These are phyloP conservation scores for Afroboletus lepidellus DNA, from an alignment of 1,284 basidiomycete species.

Conservation along the genomic window DNA sequence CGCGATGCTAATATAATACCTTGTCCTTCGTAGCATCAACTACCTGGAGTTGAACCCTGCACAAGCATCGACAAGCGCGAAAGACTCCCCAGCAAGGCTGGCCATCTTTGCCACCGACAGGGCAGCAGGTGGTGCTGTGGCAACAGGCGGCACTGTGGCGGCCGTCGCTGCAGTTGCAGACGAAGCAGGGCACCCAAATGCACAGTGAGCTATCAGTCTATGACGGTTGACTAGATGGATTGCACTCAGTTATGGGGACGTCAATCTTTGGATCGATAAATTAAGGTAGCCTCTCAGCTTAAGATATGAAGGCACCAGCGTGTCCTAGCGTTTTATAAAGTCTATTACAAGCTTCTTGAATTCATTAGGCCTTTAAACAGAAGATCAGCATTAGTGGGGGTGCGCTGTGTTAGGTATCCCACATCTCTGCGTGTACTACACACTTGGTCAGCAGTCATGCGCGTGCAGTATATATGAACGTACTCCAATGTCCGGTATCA, in stretches of 20 bases:
- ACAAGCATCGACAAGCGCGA: constrained; percentile 29
- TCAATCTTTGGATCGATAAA: background rate
- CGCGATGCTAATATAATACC: background rate
- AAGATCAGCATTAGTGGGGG: background rate
- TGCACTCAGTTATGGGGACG: background rate
- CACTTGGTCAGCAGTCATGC: constrained; percentile 1
- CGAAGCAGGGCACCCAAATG: background rate
- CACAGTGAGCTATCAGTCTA: background rate
- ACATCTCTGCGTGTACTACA: constrained; percentile 62
- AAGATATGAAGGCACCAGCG: background rate
- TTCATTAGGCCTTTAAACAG: constrained; percentile 42
- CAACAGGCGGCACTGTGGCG: background rate
- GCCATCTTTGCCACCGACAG: constrained; percentile 13
- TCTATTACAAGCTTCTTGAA: constrained; percentile 43
- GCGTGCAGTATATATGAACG: constrained; percentile 5
- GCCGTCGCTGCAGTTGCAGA: background rate
- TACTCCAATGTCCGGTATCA: constrained; percentile 72
- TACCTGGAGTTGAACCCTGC: constrained; percentile 32
- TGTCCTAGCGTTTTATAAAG: constrained; percentile 36
- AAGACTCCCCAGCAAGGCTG: constrained; percentile 26
- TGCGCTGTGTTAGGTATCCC: constrained; percentile 8
- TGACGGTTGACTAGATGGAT: background rate
- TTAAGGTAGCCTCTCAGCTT: background rate
- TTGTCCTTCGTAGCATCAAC: constrained; percentile 21
- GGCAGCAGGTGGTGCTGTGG: constrained; percentile 6